Base-by-base conservation (phyloP, 306 rosid genomes). In the Cicer judaicum region DNA sequence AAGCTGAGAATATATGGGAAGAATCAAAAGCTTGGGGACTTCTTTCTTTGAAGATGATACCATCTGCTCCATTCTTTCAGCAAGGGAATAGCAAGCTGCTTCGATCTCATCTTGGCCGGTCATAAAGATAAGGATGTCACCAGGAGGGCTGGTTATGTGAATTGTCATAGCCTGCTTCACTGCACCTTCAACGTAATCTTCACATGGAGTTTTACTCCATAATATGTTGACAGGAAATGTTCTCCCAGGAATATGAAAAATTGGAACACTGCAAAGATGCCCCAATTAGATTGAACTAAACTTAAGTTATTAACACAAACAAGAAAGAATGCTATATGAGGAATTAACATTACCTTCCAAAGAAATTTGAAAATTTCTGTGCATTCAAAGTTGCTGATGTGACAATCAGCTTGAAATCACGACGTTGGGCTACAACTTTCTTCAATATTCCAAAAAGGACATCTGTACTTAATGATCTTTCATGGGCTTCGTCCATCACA, bases 401-500 rank as follows among this genome's bases (percentile, higher is more conserved):
- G 68, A 94, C 99, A 3, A 94, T 94, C 53, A 90, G 89, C 89
- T 94, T 94, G 81, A 92, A 94, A 88, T 94, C 99, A 54, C 90
- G 97, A 29, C 99, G 97, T 55, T 83, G 93, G 43, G 95, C 97
- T 78, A 94, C 99, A 77, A 94, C 99, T 77, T 92, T 92, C 81
- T 94, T 94, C 77, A 94, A 81, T 78, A 94, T 94, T 75, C 97
- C 97, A 74, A 92, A 94, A 65, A 94, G 95, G 68, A 94, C 98
- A 74, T 94, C 98, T 0, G 98, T 94, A 85, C 64, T 94, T 14
- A 94, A 87, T 48, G 98, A 94, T 80, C 98, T 88, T 83, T 94
- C 98, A 40, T 94, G 98, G 78, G 98, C 98, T 86, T 94, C 98
- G 41, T 94, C 98, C 98, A 94, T 94, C 80, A 94, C 98, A 82